A percentile compares a stretch with the other conserved stretches of the same genome.
These are phyloP conservation scores for Macrophomina phaseolina DNA, from an alignment of 2,329 filamentous ascomycete genomes.

Conservation along the genomic window DNA sequence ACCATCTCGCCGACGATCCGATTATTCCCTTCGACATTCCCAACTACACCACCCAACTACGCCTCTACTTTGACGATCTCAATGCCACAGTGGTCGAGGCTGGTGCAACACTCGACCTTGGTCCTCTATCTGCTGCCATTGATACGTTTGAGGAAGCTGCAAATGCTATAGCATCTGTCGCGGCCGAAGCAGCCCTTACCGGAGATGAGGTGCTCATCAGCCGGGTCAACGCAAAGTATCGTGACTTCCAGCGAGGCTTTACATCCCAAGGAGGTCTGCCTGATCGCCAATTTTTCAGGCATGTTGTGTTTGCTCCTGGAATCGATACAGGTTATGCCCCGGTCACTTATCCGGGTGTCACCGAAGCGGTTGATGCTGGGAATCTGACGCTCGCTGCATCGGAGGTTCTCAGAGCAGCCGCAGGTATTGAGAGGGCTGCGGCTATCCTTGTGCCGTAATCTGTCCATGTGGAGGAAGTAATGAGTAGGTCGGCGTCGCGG, in stretches of 20 bases:
- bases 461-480: not conserved
- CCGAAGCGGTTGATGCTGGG: conserved; percentile 41
- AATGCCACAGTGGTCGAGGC: conserved; percentile 36
- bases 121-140: conserved; percentile 43
- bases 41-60: conserved; percentile 47
- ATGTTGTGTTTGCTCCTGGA: conserved; percentile 55
- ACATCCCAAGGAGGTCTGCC: conserved; percentile 53
- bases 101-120: conserved; percentile 40
- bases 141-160: conserved; percentile 42
- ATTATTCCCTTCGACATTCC: conserved; percentile 48
- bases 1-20: conserved; percentile 48
- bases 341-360: conserved; percentile 46
- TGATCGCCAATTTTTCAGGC: conserved; percentile 52
- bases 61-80: conserved; percentile 44
- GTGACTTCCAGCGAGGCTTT: conserved; percentile 55
- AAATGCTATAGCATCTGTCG: conserved; percentile 35
- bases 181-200: conserved; percentile 35
- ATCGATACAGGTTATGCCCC: conserved; percentile 47
- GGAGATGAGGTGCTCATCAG: conserved; percentile 39
- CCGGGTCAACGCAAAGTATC: conserved; percentile 52
- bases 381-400: conserved; percentile 32
- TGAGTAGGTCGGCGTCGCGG: not conserved
- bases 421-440: conserved; percentile 21
- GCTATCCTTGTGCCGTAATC: conserved; percentile 23
- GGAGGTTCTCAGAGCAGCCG: conserved; percentile 23